Evolutionary conservation across 2,329 filamentous ascomycete genomes (phyloP), one percentile per base, ranked within the genome.

Genomic region (Neoarthrinium moseri): DNA sequence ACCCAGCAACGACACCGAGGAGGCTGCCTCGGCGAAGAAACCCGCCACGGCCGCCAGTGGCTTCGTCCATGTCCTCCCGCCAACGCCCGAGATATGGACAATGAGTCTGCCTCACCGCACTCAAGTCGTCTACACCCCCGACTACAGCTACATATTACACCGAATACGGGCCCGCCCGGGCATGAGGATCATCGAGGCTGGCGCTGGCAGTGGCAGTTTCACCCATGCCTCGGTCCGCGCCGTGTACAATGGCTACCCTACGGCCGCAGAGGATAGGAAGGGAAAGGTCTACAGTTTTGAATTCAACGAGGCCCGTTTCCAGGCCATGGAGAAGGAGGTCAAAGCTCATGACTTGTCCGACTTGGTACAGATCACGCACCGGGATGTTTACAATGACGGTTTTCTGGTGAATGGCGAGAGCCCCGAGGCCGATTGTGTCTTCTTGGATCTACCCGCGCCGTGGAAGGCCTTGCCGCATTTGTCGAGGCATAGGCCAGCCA

Each of bases 91-190:
- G 64, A 75, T 88, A 18, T 94, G 89, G 89, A 94, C 89, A 0
- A 79, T 80, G 45, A 89, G 86, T 47, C 68, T 94, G 38, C 89
- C 89, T 2, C 89, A 94, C 62, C 77, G 89, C 50, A 94, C 89
- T 0, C 89, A 94, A 61, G 89, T 94, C 29, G 89, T 94, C 43
- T 94, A 94, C 63, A 91, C 87, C 0, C 87, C 88, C 13, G 89
- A 94, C 63, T 91, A 91, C 68, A 91, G 88, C 69, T 94, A 91
- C 61, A 82, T 94, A 39, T 72, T 94, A 10, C 87, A 91, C 57
- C 77, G 87, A 26, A 78, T 94, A 57, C 79, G 86, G 24, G 87
- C 86, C 5, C 73, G 86, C 17, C 89, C 89, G 0, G 89, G 89
- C 5, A 78, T 81, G 36, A 78, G 76, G 17, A 71, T 94, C 27